Evolutionary conservation across 2,329 filamentous ascomycete genomes (phyloP).

Genomic region (Fonsecaea pedrosoi): DNA sequence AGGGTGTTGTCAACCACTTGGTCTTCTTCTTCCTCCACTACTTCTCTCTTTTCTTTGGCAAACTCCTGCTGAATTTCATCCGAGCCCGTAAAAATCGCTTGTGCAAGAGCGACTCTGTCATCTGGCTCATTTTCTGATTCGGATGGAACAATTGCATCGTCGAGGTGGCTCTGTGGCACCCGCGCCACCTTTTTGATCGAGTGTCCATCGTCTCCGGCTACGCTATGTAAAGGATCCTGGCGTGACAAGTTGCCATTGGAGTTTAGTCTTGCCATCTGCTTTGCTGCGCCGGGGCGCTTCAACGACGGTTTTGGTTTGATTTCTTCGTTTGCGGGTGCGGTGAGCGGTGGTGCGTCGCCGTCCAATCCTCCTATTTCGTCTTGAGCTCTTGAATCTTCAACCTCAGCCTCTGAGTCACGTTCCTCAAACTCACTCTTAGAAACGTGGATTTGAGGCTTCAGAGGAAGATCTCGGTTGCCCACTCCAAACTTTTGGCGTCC

Average conservation of each 20-base stretch:
- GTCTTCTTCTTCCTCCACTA: constrained; percentile 78
- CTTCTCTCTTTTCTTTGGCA: constrained; percentile 75
- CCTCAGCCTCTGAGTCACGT: constrained; percentile 58
- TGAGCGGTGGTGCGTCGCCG: constrained; percentile 10
- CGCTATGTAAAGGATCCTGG: neutral
- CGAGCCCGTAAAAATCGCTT: constrained; percentile 79
- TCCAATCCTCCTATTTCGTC: constrained; percentile 35
- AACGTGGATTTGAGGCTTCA: constrained; percentile 41
- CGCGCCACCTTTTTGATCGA: constrained; percentile 33
- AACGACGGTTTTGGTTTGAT: neutral
- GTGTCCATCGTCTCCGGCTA: neutral
- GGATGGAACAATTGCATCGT: constrained; percentile 36
- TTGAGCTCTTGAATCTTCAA: constrained; percentile 39
- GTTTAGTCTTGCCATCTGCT: neutral
- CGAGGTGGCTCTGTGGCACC: constrained; percentile 31
- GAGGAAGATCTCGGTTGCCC: constrained; percentile 38
- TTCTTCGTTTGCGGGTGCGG: neutral
- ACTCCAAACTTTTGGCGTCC: constrained; percentile 64
- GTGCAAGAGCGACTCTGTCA: constrained; percentile 68
- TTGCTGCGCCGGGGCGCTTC: neutral
- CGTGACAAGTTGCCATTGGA: neutral
- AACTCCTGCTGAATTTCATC: constrained; percentile 74
- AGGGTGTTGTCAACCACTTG: constrained; percentile 83
- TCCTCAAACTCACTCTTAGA: constrained; percentile 68
- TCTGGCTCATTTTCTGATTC: constrained; percentile 53